Evolutionary conservation across 306 rosid genomes (phyloP).

Genomic region (Quercus berberidifolia): DNA sequence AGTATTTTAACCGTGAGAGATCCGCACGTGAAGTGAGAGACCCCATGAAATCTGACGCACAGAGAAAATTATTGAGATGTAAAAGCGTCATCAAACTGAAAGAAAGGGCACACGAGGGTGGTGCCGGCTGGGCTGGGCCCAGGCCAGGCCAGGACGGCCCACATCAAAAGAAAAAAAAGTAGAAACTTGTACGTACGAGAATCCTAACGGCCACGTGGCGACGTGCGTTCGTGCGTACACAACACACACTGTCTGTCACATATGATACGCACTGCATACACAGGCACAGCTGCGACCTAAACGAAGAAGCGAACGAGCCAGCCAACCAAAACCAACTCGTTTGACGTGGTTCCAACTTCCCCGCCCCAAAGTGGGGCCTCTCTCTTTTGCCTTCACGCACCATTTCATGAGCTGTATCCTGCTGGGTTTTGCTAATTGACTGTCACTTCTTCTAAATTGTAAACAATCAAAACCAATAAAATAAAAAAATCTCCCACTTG

Average conservation of each 20-base stretch:
- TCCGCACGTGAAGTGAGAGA: too few species aligned
- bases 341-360: slow-evolving; percentile 1
- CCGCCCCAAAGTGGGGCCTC: not conserved
- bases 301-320: too few species aligned
- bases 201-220: slow-evolving; percentile 27
- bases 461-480: too few species aligned
- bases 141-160: slow-evolving; percentile 27
- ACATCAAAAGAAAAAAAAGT: not conserved
- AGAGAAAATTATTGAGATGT: not conserved
- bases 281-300: not conserved
- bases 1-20: too few species aligned
- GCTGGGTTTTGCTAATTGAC: not conserved
- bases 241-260: too few species aligned
- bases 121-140: slow-evolving; percentile 26
- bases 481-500: not conserved
- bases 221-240: not conserved
- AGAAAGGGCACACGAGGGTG: slow-evolving; percentile 26
- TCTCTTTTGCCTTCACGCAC: not conserved
- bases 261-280: not conserved
- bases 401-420: not conserved
- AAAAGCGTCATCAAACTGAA: not conserved
- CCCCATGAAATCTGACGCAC: slow-evolving; percentile 13
- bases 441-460: too few species aligned
- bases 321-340: slow-evolving; percentile 3
- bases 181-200: not conserved